Base-by-base conservation (phyloP, 1,139 yeast genomes). In the Debaryomycetaceae sp. region DNA sequence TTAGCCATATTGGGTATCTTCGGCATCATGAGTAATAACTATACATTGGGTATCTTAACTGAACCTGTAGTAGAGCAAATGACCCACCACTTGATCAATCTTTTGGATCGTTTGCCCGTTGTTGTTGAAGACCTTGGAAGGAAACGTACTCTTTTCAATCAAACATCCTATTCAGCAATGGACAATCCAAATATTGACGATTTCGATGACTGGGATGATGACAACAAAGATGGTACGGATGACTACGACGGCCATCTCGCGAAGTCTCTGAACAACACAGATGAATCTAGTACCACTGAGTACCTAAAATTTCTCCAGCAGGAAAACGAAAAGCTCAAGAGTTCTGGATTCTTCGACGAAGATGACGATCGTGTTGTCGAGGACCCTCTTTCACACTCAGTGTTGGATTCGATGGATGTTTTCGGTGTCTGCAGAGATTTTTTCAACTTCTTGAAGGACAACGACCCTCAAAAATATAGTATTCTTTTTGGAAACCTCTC, bases 351-450 rank as follows among this genome's bases (percentile, higher is more conserved):
- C 41, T 70, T 63, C 39, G 72, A 63, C 33, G 65, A 65, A 28
- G 75, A 67, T 15, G 79, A 79, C 35, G 87, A 81, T 18, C 80
- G 73, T 31, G 59, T 86, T 5, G 76, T 74, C 18, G 97, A 89
- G 53, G 96, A 92, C 60, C 91, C 96, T 3, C 72, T 87, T 48
- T 78, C 85, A 3, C 81, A 83, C 37, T 83, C 89, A 2, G 83
- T 95, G 1, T 67, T 92, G 43, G 98, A 92, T 52, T 65, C 68
- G 33, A 64, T 91, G 33, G 82, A 91, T 52, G 78, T 88, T 6
- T 82, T 79, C 30, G 53, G 51, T 18, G 47, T 56, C 9, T 45
- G 58, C 17, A 43, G 36, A 13, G 52, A 52, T 16, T 58, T 58
- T 35, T 39, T 48, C 17, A 34, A 30, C 14, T 34, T 44, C 3